A percentile compares a stretch with the other conserved stretches of the same genome.
These are phyloP conservation scores for Cryptococcus sp. DNA, from an alignment of 1,284 basidiomycete genomes.

Conservation along the genomic window DNA sequence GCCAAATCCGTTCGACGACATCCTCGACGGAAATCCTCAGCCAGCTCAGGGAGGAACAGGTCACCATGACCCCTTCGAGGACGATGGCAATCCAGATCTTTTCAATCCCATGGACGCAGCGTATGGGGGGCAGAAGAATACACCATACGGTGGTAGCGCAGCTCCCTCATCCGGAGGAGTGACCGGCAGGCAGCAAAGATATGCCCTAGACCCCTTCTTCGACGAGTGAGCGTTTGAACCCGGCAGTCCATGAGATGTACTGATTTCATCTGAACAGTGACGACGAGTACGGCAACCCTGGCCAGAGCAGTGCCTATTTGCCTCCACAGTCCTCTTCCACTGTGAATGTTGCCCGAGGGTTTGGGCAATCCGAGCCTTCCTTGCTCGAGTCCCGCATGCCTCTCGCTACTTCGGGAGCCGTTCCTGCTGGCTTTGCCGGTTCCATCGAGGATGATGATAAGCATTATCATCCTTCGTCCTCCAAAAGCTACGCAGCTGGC, in stretches of 20 bases:
- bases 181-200: conserved; percentile 31
- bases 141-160: conserved; percentile 3
- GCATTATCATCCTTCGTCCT: conserved; percentile 12
- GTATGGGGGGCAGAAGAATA: neutral
- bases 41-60: conserved; percentile 15
- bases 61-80: conserved; percentile 40
- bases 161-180: neutral
- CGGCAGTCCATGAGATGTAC: neutral
- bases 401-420: conserved; percentile 38
- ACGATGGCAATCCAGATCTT: conserved; percentile 28
- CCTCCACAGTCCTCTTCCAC: conserved; percentile 35
- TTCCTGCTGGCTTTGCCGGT: conserved; percentile 41
- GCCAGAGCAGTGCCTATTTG: conserved; percentile 37
- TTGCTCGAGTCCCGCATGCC: conserved; percentile 36
- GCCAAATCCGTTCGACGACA: conserved; percentile 49
- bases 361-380: conserved; percentile 32
- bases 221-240: conserved; percentile 44
- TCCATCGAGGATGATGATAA: conserved; percentile 16
- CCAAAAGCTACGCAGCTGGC: conserved; percentile 23
- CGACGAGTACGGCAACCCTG: conserved; percentile 42
- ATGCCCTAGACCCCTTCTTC: conserved; percentile 52
- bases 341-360: conserved; percentile 20
- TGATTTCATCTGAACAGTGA: conserved; percentile 32
- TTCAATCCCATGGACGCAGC: conserved; percentile 10
- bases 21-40: conserved; percentile 40